Percentiles rank a stretch among this genome's conserved stretches.
Conservation (phyloP, 495 filamentous ascomycete species). For the Talaromyces liani region DNA sequence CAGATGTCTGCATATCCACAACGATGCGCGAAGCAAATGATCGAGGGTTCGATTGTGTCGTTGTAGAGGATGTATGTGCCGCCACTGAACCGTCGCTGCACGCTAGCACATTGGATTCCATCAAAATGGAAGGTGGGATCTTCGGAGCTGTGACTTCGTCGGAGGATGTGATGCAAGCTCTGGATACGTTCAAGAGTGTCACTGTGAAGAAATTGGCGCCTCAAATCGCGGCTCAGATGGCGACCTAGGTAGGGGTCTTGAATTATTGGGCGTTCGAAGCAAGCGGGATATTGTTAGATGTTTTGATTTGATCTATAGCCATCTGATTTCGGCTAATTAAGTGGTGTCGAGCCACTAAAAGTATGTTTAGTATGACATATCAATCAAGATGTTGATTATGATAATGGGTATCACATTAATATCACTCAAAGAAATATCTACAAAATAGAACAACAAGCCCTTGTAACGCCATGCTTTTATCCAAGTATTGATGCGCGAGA, state of each 20-base stretch:
- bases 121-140: conserved; percentile 53
- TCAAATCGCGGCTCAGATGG: conserved; percentile 21
- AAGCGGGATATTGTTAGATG: background rate
- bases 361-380: background rate
- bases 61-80: conserved; percentile 47
- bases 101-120: conserved; percentile 39
- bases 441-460: background rate
- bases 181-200: conserved; percentile 36
- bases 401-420: background rate
- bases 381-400: background rate
- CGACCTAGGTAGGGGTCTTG: conserved; percentile 8
- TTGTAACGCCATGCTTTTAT: background rate
- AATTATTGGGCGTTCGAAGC: background rate
- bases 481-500: background rate
- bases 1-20: conserved; percentile 62
- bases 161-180: conserved; percentile 41
- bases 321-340: background rate
- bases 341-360: background rate
- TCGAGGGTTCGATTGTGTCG: conserved; percentile 63
- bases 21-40: conserved; percentile 68
- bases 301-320: background rate
- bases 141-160: conserved; percentile 45
- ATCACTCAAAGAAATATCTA: background rate
- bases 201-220: conserved; percentile 40
- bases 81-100: conserved; percentile 44